Base-by-base conservation (phyloP, 805 yeast species). In the Ogataea glucozyma region DNA sequence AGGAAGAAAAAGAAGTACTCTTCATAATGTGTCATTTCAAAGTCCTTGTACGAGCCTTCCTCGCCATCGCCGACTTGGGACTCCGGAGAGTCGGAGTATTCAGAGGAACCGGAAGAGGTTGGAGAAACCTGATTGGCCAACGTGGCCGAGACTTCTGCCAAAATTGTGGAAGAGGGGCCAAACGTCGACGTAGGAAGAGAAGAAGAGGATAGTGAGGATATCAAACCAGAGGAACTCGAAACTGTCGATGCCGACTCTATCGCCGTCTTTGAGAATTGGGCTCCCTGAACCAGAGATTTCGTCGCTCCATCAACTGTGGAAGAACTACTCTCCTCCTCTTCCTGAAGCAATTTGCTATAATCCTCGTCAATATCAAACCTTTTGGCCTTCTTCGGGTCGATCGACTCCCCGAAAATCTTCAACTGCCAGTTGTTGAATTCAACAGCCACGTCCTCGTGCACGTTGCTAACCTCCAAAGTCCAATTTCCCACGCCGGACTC, bases 401-500 rank as follows among this genome's bases (percentile, higher is more conserved):
- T 72, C 14, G 82, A 68, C 61, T 84, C 91, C 19, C 99, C 99
- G 72, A 86, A 93, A 11, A 90, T 67, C 32, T 80, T 78, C 58
- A 93, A 62, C 59, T 81, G 83, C 95, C 96, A 93, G 54, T 75
- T 70, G 32, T 74, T 65, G 31, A 93, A 71, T 1, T 56, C 65
- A 2, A 73, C 62, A 2, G 60, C 57, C 43, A 69, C 67, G 1
- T 56, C 63, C 6, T 62, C 69, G 14, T 60, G 64, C 27, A 66
- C 64, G 38, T 76, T 74, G n/a, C 61, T 57, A 2, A 90, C 90
- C 50, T 73, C 78, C 14, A 93, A 54, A 26, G 65, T 79, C 99
- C 99, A 93, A 4, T 75, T 79, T 9, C 99, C 99, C 19, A 65
- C 64, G 2, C 90, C 91, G 2, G 59, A 37, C 53, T 84, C 90